phyloP scores from a whole-genome alignment of 257 asterid species.

The Jacaranda copaia region DNA sequence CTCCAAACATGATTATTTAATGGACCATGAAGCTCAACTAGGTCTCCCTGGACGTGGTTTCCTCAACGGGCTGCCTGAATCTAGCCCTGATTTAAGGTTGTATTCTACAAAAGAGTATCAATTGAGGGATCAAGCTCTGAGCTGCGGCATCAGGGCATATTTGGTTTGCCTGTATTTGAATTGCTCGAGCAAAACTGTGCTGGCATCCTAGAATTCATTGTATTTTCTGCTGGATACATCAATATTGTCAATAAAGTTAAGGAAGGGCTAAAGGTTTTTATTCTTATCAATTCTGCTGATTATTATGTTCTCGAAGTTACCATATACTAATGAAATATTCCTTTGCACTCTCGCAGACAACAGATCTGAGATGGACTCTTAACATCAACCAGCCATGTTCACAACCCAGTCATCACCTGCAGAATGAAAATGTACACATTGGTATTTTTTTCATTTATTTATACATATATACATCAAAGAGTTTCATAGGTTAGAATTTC shows the following conservation, averaged over 20 bases:
- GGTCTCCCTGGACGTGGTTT: conserved; percentile 13
- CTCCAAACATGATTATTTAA: not conserved
- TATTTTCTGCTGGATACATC: not conserved
- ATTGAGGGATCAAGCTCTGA: conserved; percentile 6
- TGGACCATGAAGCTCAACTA: not conserved
- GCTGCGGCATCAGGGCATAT: conserved; percentile 7
- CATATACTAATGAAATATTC: not conserved
- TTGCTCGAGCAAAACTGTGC: not conserved
- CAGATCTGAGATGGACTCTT: conserved; percentile 3
- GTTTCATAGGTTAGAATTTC: too few species aligned
- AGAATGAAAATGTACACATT: not conserved
- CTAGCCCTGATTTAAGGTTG: conserved; percentile 13
- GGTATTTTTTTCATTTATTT: not conserved
- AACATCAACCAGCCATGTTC: not conserved
- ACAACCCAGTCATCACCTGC: not conserved
- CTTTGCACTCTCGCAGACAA: not conserved
- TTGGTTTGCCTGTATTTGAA: conserved; percentile 15
- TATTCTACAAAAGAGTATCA: not conserved
- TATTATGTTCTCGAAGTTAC: not conserved
- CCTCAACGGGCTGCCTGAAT: conserved; percentile 1
- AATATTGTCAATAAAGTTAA: conserved; percentile 14
- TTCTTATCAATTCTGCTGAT: not conserved
- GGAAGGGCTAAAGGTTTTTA: conserved; percentile 15
- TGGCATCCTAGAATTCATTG: conserved; percentile 7
- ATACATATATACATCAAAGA: too few species aligned